A percentile compares a stretch with the other conserved stretches of the same genome.
These are phyloP conservation scores for Plasmodium falciparum DNA, from an alignment of 169 alveolate species.

Conservation along the genomic window DNA sequence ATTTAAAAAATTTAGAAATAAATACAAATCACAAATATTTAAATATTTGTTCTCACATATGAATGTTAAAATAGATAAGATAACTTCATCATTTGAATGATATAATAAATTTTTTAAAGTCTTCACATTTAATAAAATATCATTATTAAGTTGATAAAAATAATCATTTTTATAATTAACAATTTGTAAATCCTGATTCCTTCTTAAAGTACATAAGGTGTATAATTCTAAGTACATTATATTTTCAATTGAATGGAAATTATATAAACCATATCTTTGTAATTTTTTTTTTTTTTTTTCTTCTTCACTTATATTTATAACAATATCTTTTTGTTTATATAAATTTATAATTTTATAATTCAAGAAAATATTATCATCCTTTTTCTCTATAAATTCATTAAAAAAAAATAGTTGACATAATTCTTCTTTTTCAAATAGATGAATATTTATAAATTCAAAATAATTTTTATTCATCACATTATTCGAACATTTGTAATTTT, in stretches of 20 bases:
- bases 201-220: constrained; percentile 65
- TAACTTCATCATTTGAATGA: constrained; percentile 60
- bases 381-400: constrained; percentile 9
- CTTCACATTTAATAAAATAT: constrained; percentile 55
- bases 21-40: constrained; percentile 59
- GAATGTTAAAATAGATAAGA: constrained; percentile 53
- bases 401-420: constrained; percentile 7
- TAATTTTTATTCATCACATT: constrained; percentile 18
- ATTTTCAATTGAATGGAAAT: constrained; percentile 64
- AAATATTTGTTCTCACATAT: constrained; percentile 76
- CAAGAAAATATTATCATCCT: constrained; percentile 65
- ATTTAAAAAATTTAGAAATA: constrained; percentile 52
- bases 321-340: background rate
- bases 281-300: background rate
- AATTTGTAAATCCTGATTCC: constrained; percentile 20
- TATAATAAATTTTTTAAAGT: constrained; percentile 43
- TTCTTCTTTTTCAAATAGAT: constrained; percentile 18
- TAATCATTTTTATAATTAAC: constrained; percentile 49
- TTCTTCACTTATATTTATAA: background rate
- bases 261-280: constrained; percentile 23
- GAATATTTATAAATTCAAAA: constrained; percentile 20
- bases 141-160: constrained; percentile 30
- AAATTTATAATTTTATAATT: constrained; percentile 32
- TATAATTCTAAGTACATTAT: constrained; percentile 56
- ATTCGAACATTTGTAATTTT: background rate